These are phyloP conservation scores for Monosporascus sp. DNA, from an alignment of 2,329 filamentous ascomycete species.

Conservation along the genomic window DNA sequence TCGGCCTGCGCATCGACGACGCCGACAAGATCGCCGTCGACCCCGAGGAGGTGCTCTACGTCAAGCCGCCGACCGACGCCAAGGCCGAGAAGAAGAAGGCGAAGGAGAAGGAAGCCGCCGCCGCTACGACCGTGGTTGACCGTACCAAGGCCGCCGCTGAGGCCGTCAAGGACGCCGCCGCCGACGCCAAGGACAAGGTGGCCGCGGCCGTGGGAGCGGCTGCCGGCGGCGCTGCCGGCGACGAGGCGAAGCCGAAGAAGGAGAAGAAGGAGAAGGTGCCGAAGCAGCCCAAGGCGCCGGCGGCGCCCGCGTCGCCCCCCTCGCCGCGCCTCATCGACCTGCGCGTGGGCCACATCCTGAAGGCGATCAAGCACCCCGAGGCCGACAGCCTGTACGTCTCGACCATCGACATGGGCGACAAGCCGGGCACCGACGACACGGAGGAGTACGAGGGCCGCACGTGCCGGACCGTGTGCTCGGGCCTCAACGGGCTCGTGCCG, in stretches of 20 bases:
- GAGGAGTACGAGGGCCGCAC: slow-evolving; percentile 86
- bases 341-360: slow-evolving; percentile 93
- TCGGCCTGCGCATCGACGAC: slow-evolving; percentile 62
- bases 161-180: slow-evolving; percentile 45
- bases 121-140: slow-evolving; percentile 45
- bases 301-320: slow-evolving; percentile 63
- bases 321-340: slow-evolving; percentile 88
- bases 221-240: slow-evolving; percentile 36
- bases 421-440: slow-evolving; percentile 80
- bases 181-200: slow-evolving; percentile 48
- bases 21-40: slow-evolving; percentile 75
- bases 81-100: slow-evolving; percentile 95
- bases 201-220: slow-evolving; percentile 43
- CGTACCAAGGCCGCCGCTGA: slow-evolving; percentile 56
- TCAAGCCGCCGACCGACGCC: slow-evolving; percentile 82
- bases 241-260: slow-evolving; percentile 55
- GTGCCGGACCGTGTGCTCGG: slow-evolving; percentile 93
- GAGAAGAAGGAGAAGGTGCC: slow-evolving; percentile 88
- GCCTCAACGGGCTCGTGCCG: slow-evolving; percentile 86
- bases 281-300: slow-evolving; percentile 63
- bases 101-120: slow-evolving; percentile 79
- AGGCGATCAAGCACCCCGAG: slow-evolving; percentile 91
- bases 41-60: slow-evolving; percentile 72
- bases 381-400: slow-evolving; percentile 94
- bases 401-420: slow-evolving; percentile 90